phyloP scores from a whole-genome alignment of 2,329 filamentous ascomycete genomes.

The Aspergillus fructus region DNA sequence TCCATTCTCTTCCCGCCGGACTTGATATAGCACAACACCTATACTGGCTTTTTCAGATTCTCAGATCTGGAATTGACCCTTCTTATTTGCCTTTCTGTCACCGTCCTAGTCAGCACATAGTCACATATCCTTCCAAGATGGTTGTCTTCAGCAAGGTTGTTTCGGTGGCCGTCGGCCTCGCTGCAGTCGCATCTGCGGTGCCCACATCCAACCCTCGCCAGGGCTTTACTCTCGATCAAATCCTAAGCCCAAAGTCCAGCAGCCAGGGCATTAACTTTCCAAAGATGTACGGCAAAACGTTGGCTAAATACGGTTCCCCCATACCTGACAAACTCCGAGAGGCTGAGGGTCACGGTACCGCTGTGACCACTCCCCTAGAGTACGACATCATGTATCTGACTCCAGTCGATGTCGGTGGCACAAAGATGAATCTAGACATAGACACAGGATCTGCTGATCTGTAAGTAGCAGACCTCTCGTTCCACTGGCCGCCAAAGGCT shows the following conservation, averaged over 20 bases:
- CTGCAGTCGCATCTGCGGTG: slow-evolving; percentile 29
- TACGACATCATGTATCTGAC: slow-evolving; percentile 60
- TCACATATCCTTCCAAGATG: slow-evolving; percentile 23
- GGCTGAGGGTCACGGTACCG: slow-evolving; percentile 33
- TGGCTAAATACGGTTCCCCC: slow-evolving; percentile 30
- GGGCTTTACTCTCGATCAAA: slow-evolving; percentile 34
- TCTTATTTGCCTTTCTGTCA: slow-evolving; percentile 11
- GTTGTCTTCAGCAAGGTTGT: slow-evolving; percentile 36
- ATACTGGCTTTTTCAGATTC: slow-evolving; percentile 14
- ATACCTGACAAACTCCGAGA: slow-evolving; percentile 31
- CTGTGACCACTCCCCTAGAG: slow-evolving; percentile 46
- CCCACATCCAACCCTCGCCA: slow-evolving; percentile 26
- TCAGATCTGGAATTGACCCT: background rate
- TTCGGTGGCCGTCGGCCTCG: slow-evolving; percentile 26
- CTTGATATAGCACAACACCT: slow-evolving; percentile 2
- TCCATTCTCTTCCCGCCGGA: slow-evolving; percentile 9
- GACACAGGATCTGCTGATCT: slow-evolving; percentile 70
- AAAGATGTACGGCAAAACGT: slow-evolving; percentile 26
- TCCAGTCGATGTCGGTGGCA: slow-evolving; percentile 63
- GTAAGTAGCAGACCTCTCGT: slow-evolving; percentile 43
- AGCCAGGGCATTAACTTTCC: slow-evolving; percentile 29
- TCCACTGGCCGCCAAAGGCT: background rate
- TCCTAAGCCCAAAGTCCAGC: slow-evolving; percentile 20
- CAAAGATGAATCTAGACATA: slow-evolving; percentile 65
- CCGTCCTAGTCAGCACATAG: background rate